Conservation (phyloP, 305 asterid genomes). For the Solanum hybrid region DNA sequence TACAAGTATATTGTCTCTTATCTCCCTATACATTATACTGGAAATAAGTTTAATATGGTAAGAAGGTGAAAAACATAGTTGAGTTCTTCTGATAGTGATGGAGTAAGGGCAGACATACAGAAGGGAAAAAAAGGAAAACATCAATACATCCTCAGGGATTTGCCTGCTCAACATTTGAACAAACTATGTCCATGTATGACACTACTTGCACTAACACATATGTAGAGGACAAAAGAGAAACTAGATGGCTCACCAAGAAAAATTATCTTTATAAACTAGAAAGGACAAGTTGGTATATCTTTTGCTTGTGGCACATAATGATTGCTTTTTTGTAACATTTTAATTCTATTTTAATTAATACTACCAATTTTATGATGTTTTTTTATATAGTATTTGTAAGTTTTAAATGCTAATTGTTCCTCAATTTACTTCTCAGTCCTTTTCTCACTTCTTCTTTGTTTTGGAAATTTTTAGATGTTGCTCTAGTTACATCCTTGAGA, state of each 20-base stretch:
- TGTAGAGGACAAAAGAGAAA: background rate
- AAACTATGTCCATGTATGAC: background rate
- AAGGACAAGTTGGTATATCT: background rate
- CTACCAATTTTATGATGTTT: background rate
- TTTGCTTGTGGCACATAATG: background rate
- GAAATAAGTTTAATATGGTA: background rate
- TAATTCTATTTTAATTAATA: background rate
- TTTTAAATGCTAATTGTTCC: background rate
- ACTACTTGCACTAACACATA: background rate
- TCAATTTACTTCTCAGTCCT: background rate
- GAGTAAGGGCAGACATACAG: background rate
- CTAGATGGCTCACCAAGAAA: background rate
- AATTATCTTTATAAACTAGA: background rate
- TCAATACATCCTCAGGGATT: background rate
- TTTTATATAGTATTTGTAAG: background rate
- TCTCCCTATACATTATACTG: constrained; percentile 1
- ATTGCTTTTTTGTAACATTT: background rate
- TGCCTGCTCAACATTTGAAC: background rate
- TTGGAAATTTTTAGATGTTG: constrained; percentile 48
- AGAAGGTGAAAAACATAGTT: background rate
- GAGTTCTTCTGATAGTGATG: background rate
- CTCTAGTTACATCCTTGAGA: constrained; percentile 83
- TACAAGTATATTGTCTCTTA: background rate
- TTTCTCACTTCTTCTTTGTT: background rate
- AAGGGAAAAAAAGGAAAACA: background rate